Percentiles rank a stretch among this genome's conserved stretches.
These are phyloP conservation scores for Myriosclerotinia curreyana DNA, from an alignment of 2,329 filamentous ascomycete species.

Conservation along the genomic window DNA sequence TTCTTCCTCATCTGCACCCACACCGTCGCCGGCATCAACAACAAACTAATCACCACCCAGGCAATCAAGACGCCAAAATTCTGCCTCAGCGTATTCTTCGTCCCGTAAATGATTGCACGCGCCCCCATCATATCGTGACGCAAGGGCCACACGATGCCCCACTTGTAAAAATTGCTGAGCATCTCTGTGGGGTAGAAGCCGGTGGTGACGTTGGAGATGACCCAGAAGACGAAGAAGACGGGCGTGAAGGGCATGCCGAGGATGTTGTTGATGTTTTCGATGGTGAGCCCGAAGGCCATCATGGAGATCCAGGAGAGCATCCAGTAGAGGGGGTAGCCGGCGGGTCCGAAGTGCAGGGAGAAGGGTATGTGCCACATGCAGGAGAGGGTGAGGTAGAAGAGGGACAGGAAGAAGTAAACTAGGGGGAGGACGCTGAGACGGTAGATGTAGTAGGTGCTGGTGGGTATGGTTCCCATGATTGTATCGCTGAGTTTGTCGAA, in stretches of 20 bases:
- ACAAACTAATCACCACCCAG: constrained; percentile 25
- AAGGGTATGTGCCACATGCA: constrained; percentile 28
- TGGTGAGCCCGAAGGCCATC: constrained; percentile 28
- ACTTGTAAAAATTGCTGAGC: constrained; percentile 27
- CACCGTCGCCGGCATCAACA: constrained; percentile 27
- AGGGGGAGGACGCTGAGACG: constrained; percentile 23
- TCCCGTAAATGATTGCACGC: constrained; percentile 26
- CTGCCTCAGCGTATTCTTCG: constrained; percentile 26
- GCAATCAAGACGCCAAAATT: constrained; percentile 27
- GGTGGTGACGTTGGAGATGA: constrained; percentile 28
- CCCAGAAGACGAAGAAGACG: constrained; percentile 30
- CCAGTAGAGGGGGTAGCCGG: constrained; percentile 29
- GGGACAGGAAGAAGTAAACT: constrained; percentile 26
- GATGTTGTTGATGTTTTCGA: constrained; percentile 29
- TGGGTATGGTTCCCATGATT: constrained; percentile 28
- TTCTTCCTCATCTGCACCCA: constrained; percentile 28
- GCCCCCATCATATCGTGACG: constrained; percentile 28
- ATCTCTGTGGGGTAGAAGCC: constrained; percentile 29
- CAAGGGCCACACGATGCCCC: constrained; percentile 27
- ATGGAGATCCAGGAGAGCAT: constrained; percentile 29
- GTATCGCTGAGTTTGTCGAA: constrained; percentile 26
- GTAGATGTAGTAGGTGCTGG: constrained; percentile 25
- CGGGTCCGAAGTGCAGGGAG: constrained; percentile 24
- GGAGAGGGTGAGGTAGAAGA: constrained; percentile 26
- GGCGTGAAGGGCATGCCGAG: constrained; percentile 28